Evolutionary conservation across 2,329 filamentous ascomycete species (phyloP).

Genomic region (Chaetomium sp.): DNA sequence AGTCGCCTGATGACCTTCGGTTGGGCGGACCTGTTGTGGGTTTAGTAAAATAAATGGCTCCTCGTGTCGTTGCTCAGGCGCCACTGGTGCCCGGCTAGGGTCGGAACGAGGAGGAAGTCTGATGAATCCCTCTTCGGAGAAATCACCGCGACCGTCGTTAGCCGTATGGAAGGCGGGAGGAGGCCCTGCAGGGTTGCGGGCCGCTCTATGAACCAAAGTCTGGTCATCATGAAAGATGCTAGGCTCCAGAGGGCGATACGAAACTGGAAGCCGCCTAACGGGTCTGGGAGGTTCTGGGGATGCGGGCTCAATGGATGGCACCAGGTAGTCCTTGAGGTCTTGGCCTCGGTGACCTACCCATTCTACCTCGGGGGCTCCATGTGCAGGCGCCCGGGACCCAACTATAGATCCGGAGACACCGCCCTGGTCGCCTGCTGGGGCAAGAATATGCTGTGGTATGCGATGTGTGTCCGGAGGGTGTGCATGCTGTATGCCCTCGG

Average conservation of each 20-base stretch:
- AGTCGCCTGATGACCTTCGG: not conserved
- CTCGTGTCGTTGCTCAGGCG: not conserved
- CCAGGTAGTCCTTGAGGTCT: slow-evolving; percentile 37
- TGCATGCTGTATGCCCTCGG: not conserved
- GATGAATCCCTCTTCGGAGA: slow-evolving; percentile 18
- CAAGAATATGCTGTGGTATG: slow-evolving; percentile 5
- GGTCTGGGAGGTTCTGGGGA: slow-evolving; percentile 30
- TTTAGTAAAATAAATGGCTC: slow-evolving; percentile 10
- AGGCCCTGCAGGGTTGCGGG: not conserved
- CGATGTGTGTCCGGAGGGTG: not conserved
- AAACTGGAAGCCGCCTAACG: slow-evolving; percentile 2
- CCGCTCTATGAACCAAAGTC: not conserved
- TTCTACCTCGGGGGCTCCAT: slow-evolving; percentile 12
- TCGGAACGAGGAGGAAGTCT: slow-evolving; percentile 19
- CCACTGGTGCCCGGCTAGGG: not conserved
- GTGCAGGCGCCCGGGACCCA: slow-evolving; percentile 14
- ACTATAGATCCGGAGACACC: slow-evolving; percentile 18
- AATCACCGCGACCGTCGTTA: not conserved
- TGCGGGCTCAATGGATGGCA: slow-evolving; percentile 41
- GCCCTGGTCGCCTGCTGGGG: not conserved
- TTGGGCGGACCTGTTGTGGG: slow-evolving; percentile 3
- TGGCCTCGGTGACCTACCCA: slow-evolving; percentile 23
- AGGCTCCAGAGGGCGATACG: not conserved
- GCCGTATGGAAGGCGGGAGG: not conserved
- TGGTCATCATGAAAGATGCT: not conserved